Evolutionary conservation across 1,284 basidiomycete genomes (phyloP), one percentile per base, ranked within the genome.

Genomic region (Papiliotrema flavescens): DNA sequence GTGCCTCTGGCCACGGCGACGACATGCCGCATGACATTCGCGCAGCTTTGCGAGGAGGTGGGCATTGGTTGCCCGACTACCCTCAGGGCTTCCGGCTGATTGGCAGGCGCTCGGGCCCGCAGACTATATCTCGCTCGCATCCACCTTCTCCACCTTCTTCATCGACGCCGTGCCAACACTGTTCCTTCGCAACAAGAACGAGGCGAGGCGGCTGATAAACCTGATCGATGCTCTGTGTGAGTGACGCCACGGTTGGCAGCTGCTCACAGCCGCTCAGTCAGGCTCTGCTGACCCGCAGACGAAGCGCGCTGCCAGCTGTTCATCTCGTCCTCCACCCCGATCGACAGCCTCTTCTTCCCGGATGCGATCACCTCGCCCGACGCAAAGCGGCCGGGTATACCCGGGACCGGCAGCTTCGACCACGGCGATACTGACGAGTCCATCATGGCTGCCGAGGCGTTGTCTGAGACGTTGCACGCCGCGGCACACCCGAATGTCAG

Each of bases 141-240:
- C 82, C 0, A 80, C 78, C 1, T 86, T 80, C 62, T 78, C 80
- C 53, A 84, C 82, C 0, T 74, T 87, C 52, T 79, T 83, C 59
- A 78, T 88, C 51, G 82, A 83, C 46, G 75, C 80, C 35, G 80
- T 87, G 19, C 85, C 85, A 0, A 63, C 83, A 28, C 77, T 88
- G 2, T 79, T 78, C 14, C 73, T 86, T 2, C 65, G 65, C 37
- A 60, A 71, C 55, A 88, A 87, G 77, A 85, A 88, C 69, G 83
- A 87, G 73, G 86, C 85, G 2, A 75, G 85, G 13, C 76, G 85
- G 2, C 81, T 88, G 69, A 88, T 88, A 66, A 86, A 84, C 14
- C 79, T 88, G 50, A 81, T 88, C 40, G 86, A 88, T 62, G 85
- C 86, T 0, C 74, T 87, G 3, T 84, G 84, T 71, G 78, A 81